Percentiles rank a stretch among this genome's conserved stretches.
phyloP scores from a whole-genome alignment of 192 early-diverging fungal genomes.

The Backusella morwellensis region DNA sequence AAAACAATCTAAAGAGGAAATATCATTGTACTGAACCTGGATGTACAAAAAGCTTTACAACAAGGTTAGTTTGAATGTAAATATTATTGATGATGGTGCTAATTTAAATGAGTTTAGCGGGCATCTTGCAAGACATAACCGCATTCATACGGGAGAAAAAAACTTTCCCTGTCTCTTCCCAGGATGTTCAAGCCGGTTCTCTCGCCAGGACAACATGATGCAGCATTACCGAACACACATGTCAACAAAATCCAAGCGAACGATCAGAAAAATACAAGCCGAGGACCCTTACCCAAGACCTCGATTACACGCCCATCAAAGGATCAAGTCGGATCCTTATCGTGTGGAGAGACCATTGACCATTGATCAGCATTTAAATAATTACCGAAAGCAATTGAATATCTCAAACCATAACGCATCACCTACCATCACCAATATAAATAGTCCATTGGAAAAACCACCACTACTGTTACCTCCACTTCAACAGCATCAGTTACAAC shows the following conservation, averaged over 20 bases:
- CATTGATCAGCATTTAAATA: constrained; percentile 39
- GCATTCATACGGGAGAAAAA: constrained; percentile 85
- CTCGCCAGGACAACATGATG: constrained; percentile 86
- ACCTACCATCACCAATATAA: neutral
- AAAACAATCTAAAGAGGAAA: constrained; percentile 55
- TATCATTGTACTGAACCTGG: constrained; percentile 62
- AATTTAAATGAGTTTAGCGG: constrained; percentile 46
- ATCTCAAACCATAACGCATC: neutral
- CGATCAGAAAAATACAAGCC: constrained; percentile 23
- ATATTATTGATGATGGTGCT: neutral
- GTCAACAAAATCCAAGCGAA: constrained; percentile 63
- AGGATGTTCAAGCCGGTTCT: constrained; percentile 72
- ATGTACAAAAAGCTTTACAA: constrained; percentile 79
- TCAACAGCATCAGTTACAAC: neutral
- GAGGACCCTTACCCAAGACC: constrained; percentile 25
- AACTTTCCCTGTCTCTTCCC: constrained; percentile 67
- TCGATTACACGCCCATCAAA: constrained; percentile 33
- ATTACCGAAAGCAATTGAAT: constrained; percentile 23
- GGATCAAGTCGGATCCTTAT: constrained; percentile 28
- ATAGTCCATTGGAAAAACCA: neutral
- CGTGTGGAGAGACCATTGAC: constrained; percentile 32
- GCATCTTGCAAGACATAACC: constrained; percentile 77
- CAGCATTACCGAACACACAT: constrained; percentile 83
- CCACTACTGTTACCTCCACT: neutral
- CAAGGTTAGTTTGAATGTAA: constrained; percentile 45